These are phyloP conservation scores for Verticillium alfalfae DNA, from an alignment of 2,329 filamentous ascomycete genomes.

Conservation along the genomic window DNA sequence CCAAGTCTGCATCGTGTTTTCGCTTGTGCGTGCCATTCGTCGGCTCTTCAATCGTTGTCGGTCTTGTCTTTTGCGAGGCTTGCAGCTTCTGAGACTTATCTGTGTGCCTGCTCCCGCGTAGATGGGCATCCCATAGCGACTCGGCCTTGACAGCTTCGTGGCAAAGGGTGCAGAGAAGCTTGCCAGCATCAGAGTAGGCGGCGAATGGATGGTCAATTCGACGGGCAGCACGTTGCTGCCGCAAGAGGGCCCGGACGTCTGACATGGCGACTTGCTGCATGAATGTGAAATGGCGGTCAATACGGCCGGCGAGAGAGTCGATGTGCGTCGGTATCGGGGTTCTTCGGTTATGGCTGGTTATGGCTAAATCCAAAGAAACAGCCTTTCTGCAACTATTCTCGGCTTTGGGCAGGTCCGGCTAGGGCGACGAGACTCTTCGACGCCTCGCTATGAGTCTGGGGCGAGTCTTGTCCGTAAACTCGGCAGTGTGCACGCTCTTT, in stretches of 20 bases:
- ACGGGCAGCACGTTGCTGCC: constrained; percentile 69
- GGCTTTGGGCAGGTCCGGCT: too few species aligned
- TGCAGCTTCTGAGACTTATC: neutral
- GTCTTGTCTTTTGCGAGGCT: neutral
- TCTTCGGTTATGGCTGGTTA: neutral
- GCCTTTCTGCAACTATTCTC: too few species aligned
- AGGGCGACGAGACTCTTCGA: too few species aligned
- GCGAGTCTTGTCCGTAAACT: too few species aligned
- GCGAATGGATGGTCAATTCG: constrained; percentile 67
- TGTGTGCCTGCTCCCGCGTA: constrained; percentile 27
- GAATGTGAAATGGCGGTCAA: neutral
- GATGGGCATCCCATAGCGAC: constrained; percentile 60
- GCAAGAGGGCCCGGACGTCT: constrained; percentile 74
- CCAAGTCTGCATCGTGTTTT: constrained; percentile 17
- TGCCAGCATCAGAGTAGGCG: constrained; percentile 61
- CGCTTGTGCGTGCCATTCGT: constrained; percentile 16
- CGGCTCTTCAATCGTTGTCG: neutral
- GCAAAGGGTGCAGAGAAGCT: constrained; percentile 63
- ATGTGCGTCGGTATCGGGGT: neutral
- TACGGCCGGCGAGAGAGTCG: neutral
- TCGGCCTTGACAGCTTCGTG: constrained; percentile 60
- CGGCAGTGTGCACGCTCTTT: too few species aligned
- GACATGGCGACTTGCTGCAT: constrained; percentile 47
- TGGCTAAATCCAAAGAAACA: too few species aligned
- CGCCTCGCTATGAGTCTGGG: too few species aligned